Evolutionary conservation across 495 filamentous ascomycete genomes (phyloP).

Genomic region (Aspergillus taichungensis): DNA sequence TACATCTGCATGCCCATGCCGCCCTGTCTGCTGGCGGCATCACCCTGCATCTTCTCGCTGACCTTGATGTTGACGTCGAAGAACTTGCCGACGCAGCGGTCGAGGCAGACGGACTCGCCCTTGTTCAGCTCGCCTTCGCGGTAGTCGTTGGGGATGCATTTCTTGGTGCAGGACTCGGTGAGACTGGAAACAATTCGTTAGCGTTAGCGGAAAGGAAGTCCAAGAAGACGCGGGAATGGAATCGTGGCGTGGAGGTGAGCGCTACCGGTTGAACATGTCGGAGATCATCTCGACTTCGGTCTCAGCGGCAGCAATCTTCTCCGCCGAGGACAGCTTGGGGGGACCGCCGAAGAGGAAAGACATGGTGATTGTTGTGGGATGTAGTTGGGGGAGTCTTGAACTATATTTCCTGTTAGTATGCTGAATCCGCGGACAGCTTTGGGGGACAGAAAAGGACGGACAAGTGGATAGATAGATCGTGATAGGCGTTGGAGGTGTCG

Average conservation of each 20-base stretch:
- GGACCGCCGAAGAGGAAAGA: constrained; percentile 86
- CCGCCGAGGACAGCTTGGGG: constrained; percentile 81
- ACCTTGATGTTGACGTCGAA: constrained; percentile 98
- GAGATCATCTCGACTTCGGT: constrained; percentile 87
- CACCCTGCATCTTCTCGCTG: constrained; percentile 67
- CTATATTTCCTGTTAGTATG: no score
- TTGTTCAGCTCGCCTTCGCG: constrained; percentile 94
- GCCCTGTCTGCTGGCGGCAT: constrained; percentile 44
- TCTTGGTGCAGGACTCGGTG: constrained; percentile 77
- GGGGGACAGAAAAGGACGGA: no score
- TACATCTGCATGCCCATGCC: constrained; percentile 5
- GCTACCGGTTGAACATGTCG: constrained; percentile 91
- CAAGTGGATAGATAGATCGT: no score
- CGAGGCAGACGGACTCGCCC: constrained; percentile 94
- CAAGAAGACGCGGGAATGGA: neutral
- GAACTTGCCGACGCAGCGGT: constrained; percentile 94
- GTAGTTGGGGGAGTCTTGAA: neutral
- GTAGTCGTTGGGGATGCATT: constrained; percentile 87
- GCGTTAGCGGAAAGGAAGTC: neutral
- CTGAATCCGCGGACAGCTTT: no score
- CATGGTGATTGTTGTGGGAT: constrained; percentile 48
- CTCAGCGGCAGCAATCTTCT: constrained; percentile 93
- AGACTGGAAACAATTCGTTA: constrained; percentile 53
- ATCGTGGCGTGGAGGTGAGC: constrained; percentile 1
- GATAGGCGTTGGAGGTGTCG: neutral